Percentiles rank a stretch among this genome's conserved stretches.
phyloP scores from a whole-genome alignment of 495 filamentous ascomycete genomes.

The Trichoderma parareesei region DNA sequence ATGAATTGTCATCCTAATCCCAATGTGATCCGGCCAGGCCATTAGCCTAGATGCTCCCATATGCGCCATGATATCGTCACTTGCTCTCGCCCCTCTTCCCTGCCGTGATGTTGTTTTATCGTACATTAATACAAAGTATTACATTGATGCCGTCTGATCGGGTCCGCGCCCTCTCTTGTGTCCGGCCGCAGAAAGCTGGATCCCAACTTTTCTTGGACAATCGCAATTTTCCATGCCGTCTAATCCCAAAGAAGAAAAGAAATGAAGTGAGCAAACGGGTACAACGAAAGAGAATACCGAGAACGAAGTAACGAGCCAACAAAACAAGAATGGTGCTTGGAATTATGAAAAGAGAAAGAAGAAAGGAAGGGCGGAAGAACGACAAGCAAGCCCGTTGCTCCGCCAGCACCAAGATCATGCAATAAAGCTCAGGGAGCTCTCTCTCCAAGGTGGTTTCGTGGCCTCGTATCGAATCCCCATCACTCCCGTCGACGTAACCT shows the following conservation, averaged over 20 bases:
- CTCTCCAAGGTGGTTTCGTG: not conserved
- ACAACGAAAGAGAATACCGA: no score
- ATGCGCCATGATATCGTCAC: conserved; percentile 1
- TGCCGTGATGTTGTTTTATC: not conserved
- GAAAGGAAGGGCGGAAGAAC: not conserved
- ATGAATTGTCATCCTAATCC: not conserved
- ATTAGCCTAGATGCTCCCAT: not conserved
- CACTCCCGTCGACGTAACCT: not conserved
- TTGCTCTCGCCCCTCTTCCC: not conserved
- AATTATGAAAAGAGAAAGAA: not conserved
- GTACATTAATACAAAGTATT: conserved; percentile 10
- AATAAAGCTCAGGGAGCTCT: not conserved
- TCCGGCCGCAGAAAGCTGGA: not conserved
- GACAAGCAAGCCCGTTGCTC: not conserved
- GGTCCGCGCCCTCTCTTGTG: not conserved
- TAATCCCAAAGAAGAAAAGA: not conserved
- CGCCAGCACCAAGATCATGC: not conserved
- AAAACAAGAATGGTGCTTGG: not conserved
- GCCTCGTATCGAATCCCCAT: conserved; percentile 1
- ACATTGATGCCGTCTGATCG: not conserved
- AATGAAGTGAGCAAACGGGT: not conserved
- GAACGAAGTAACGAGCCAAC: not conserved
- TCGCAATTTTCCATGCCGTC: conserved; percentile 1
- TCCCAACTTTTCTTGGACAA: conserved; percentile 7
- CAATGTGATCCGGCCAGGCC: not conserved